Evolutionary conservation across 1,284 basidiomycete species (phyloP), one percentile per base, ranked within the genome.

Genomic region (Trametes polyzona): DNA sequence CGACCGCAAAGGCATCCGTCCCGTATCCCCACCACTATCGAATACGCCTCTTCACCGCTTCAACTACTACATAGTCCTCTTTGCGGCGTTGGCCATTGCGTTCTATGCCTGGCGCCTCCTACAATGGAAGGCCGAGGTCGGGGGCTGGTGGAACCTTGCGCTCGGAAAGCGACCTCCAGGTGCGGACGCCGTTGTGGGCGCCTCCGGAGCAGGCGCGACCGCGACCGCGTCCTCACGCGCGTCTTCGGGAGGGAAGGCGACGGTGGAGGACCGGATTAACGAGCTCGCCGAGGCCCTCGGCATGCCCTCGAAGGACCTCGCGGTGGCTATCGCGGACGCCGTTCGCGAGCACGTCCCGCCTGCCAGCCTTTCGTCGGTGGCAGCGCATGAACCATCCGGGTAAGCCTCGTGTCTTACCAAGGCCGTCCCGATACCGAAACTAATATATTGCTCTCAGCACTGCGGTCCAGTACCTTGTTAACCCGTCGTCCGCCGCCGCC

Each of bases 251-350:
- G 46, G 56, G 61, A 40, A 67, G 67, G 63, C 72, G 19, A 73
- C 69, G n/a, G 76, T 87, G 27, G 85, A 88, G 62, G 73, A 76
- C 5, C 75, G 78, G 33, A 82, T 90, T 52, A 78, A 81, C 50
- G 81, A 78, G 17, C 74, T 90, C 14, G 88, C 88, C 12, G 69
- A 72, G 7, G 82, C 80, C 19, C 73, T 90, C 26, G 88, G 85
- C 1, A 80, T 90, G 67, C 78, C 82, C 2, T 77, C 83, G 12
- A 72, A 73, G 32, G 83, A 87, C 43, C 73, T 90, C 2, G 86
- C 87, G 1, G 75, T 74, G 23, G 87, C 85, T 0, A 83, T 90
- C 51, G 83, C 82, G 1, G 75, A 73, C 49, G 84, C 80, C 0
- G 82, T 86, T 32, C 74, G 76, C 52, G 75, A 83, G 29, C 70